These are phyloP conservation scores for Arthrobotrys iridis DNA, from an alignment of 2,329 filamentous ascomycete species.

Conservation along the genomic window DNA sequence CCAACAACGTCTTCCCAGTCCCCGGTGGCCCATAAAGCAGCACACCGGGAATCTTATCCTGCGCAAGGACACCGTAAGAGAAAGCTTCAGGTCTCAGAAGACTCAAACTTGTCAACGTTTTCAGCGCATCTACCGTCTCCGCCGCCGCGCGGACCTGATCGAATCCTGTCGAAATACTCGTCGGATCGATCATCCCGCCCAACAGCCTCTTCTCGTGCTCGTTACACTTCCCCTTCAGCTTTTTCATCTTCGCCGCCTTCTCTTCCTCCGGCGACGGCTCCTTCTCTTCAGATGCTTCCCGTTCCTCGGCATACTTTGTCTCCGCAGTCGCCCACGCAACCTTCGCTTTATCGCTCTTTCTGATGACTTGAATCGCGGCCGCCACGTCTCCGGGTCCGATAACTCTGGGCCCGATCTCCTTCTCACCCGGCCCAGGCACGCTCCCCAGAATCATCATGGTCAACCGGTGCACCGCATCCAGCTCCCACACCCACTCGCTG, in stretches of 20 bases:
- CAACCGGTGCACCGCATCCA: slow-evolving; percentile 71
- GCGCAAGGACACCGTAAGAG: slow-evolving; percentile 89
- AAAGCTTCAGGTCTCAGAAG: slow-evolving; percentile 93
- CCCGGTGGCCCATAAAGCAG: slow-evolving; percentile 89
- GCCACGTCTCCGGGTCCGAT: slow-evolving; percentile 42
- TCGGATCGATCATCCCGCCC: slow-evolving; percentile 79
- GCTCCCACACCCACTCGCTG: slow-evolving; percentile 68
- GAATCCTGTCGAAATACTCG: slow-evolving; percentile 86
- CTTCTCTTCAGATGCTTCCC: slow-evolving; percentile 58
- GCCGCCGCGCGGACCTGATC: slow-evolving; percentile 82
- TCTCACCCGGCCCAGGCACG: slow-evolving; percentile 47
- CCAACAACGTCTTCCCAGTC: slow-evolving; percentile 76
- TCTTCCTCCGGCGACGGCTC: slow-evolving; percentile 60
- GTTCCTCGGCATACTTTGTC: slow-evolving; percentile 31
- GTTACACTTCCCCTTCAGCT: slow-evolving; percentile 70
- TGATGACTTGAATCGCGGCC: slow-evolving; percentile 10
- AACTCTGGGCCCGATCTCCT: slow-evolving; percentile 58
- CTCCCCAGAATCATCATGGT: slow-evolving; percentile 27
- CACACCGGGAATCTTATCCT: slow-evolving; percentile 88
- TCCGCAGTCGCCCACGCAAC: slow-evolving; percentile 57
- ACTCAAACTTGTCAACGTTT: slow-evolving; percentile 87
- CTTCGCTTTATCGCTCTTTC: slow-evolving; percentile 56
- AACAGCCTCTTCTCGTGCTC: slow-evolving; percentile 84
- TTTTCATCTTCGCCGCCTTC: slow-evolving; percentile 64
- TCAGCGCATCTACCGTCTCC: slow-evolving; percentile 86